phyloP scores from a whole-genome alignment of 352 stramenopile genomes.

The Phytophthora quininea region DNA sequence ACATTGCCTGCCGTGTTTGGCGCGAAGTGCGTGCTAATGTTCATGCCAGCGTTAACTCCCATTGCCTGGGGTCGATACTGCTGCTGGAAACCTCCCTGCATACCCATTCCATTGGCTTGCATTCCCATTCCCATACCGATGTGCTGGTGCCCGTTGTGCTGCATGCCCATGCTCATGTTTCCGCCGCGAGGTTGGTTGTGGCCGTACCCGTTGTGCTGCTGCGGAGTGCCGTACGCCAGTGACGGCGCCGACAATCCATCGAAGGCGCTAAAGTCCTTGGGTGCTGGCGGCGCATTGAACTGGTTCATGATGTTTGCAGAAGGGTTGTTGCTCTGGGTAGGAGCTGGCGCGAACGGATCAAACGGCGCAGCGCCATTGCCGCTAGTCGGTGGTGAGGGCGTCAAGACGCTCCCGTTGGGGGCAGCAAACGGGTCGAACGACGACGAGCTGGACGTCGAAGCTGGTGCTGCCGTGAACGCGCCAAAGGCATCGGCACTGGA shows the following conservation, averaged over 20 bases:
- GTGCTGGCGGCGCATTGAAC: constrained; percentile 29
- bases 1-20: constrained; percentile 28
- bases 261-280: constrained; percentile 69
- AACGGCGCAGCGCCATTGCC: constrained; percentile 28
- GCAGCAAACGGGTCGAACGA: constrained; percentile 43
- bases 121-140: constrained; percentile 21
- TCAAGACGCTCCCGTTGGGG: constrained; percentile 15
- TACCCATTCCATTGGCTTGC: constrained; percentile 35
- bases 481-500: constrained; percentile 29
- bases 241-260: constrained; percentile 49
- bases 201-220: constrained; percentile 38
- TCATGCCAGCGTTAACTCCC: constrained; percentile 38
- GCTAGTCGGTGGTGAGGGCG: constrained; percentile 10
- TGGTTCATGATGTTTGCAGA: constrained; percentile 29
- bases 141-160: constrained; percentile 27
- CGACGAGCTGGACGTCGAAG: constrained; percentile 27
- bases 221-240: constrained; percentile 22
- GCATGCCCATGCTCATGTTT: constrained; percentile 28
- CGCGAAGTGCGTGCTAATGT: constrained; percentile 53
- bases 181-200: constrained; percentile 29
- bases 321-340: constrained; percentile 22
- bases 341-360: constrained; percentile 35
- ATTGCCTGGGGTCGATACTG: constrained; percentile 29
- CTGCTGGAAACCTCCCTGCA: constrained; percentile 29
- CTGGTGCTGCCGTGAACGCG: constrained; percentile 38